Evolutionary conservation across 1,139 yeast species (phyloP).

Genomic region (Diutina siamensis): DNA sequence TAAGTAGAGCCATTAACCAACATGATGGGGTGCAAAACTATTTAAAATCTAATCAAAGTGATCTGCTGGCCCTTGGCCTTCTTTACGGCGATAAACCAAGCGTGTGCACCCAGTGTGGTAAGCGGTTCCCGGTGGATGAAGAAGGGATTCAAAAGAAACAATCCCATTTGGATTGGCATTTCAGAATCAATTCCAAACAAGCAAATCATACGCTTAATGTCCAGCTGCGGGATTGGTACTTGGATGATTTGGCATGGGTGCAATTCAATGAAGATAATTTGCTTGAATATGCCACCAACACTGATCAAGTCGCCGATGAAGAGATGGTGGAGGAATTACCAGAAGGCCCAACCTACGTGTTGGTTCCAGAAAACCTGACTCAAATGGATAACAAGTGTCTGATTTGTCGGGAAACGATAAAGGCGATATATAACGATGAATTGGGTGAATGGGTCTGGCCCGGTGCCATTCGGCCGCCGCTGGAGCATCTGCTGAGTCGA

Average conservation of each 20-base stretch:
- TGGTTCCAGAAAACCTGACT: slow-evolving; percentile 60
- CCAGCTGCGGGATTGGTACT: slow-evolving; percentile 76
- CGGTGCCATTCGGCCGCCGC: slow-evolving; percentile 61
- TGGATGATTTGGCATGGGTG: slow-evolving; percentile 66
- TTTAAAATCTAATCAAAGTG: slow-evolving; percentile 22
- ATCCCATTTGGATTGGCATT: slow-evolving; percentile 90
- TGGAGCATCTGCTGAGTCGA: slow-evolving; percentile 27
- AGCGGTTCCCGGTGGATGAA: slow-evolving; percentile 57
- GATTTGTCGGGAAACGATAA: slow-evolving; percentile 74
- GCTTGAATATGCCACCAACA: slow-evolving; percentile 19
- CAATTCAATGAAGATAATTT: slow-evolving; percentile 53
- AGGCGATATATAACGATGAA: slow-evolving; percentile 77
- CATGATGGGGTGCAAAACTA: slow-evolving; percentile 23
- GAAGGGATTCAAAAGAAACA: slow-evolving; percentile 45
- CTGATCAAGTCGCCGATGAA: slow-evolving; percentile 6
- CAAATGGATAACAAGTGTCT: slow-evolving; percentile 70
- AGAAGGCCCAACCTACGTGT: slow-evolving; percentile 26
- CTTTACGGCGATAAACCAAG: slow-evolving; percentile 56
- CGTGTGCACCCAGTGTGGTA: slow-evolving; percentile 86
- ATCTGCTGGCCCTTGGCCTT: slow-evolving; percentile 16
- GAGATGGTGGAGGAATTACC: slow-evolving; percentile 8
- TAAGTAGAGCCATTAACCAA: slow-evolving; percentile 9
- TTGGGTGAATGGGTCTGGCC: slow-evolving; percentile 95
- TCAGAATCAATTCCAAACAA: slow-evolving; percentile 74
- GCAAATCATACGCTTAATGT: slow-evolving; percentile 30